Base-by-base conservation (phyloP, 163 green algal genomes). In the Scenedesmus sp. region DNA sequence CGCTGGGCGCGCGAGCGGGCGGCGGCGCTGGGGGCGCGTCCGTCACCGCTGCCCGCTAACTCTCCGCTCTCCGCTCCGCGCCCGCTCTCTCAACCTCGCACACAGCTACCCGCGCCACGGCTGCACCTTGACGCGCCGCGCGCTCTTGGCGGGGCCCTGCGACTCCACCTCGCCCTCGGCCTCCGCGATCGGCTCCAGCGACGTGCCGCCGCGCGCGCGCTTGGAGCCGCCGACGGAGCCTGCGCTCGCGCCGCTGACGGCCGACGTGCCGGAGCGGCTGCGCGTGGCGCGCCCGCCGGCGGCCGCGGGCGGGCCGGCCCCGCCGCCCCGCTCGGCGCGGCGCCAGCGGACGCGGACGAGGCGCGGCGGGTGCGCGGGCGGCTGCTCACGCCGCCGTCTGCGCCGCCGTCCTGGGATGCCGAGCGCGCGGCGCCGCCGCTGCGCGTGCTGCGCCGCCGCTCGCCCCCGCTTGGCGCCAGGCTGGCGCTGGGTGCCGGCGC, bases 161-260 rank as follows among this genome's bases (percentile, higher is more conserved):
- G 67, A 76, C 67, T 76, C 50, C 34, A 76, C 67, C 51, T 76
- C 67, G 11, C 56, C 67, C 11, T 66, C 26, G 7, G 39, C 39
- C 31, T 66, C 58, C 5, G 42, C 67, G 33, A 76, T 76, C 31
- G 67, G 67, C 10, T 76, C 22, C 34, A 76, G 67, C 18, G 33
- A 33, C 33, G 29, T n/a, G 9, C 60, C 47, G 15, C 17, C 15
- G 15, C 14, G 47, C 47, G n/a, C n/a, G n/a, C n/a, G n/a, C n/a
- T n/a, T n/a, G n/a, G n/a, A n/a, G n/a, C n/a, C n/a, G n/a, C n/a
- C n/a, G n/a, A 56, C 47, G 17, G 17, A 56, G 47, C 47, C 14
- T 56, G 60, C 36, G 9, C 10, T 63, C 10, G 29, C 66, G 22
- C 20, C 48, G 29, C 63, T 48, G 2, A n/a, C 33, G 45, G 47